Base-by-base conservation (phyloP, 2,329 filamentous ascomycete genomes). In the Alternaria novae-zelandiae region DNA sequence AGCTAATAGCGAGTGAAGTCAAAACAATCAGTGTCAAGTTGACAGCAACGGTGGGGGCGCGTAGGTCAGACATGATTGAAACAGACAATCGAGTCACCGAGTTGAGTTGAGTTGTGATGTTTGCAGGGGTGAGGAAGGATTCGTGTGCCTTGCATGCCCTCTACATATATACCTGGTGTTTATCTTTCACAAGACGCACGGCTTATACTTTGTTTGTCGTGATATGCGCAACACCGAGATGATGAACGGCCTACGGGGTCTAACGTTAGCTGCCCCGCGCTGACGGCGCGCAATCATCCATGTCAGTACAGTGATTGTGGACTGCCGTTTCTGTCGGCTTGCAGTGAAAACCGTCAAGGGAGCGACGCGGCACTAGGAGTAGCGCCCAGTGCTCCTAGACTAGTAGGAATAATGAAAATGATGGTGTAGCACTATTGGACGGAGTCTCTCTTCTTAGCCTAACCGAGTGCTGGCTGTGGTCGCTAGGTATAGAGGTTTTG, bases 21-120 rank as follows among this genome's bases (percentile, higher is more conserved):
- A 77, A 62, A 5, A 57, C 58, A n/a, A 75, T 71, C 17, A 76
- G 54, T n/a, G 70, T 26, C 17, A 63, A 58, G 59, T 76, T 77
- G 28, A 76, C 67, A 60, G 67, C 70, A 15, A 76, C 41, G 25
- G 74, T 72, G 43, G 65, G 57, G 11, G 69, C 46, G 26, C 63
- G 64, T 54, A 69, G 63, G 53, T 62, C 65, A 21, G 51, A 26
- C 68, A 70, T 70, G 13, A 41, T 41, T 41, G 5, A 5, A 41
- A 11, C 9, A 11, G 36, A 6, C 36, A 17, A 41, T 10, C 36
- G n/a, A 41, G 41, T 44, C 21, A 50, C 21, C 6, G 32, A 49
- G n/a, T 21, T 47, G 26, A 54, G 43, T n/a, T 13, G 13, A 54
- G 43, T 26, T 13, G 43, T 25, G 41, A 59, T 28, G 5, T 17